Percentiles rank a stretch among this genome's conserved stretches.
Evolutionary conservation across 1,284 basidiomycete species (phyloP).

Genomic region (Ceratobasidium sp.): DNA sequence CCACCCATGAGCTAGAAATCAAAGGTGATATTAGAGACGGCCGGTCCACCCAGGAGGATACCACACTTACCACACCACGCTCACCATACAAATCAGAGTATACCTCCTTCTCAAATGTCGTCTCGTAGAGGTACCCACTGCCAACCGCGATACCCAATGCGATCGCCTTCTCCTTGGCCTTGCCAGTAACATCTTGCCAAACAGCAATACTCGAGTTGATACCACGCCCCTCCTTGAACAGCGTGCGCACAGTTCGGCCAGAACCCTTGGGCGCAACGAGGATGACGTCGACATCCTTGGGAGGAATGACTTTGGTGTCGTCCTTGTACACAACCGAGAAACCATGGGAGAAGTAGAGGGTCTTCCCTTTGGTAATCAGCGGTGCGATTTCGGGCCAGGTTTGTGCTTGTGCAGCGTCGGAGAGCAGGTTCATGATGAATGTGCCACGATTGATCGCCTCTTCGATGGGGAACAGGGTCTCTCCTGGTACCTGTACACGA

Average conservation of each 20-base stretch:
- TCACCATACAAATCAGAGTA: constrained; percentile 99
- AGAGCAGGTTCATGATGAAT: constrained; percentile 99
- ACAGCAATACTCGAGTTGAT: constrained; percentile 93
- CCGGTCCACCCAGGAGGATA: constrained; percentile 48
- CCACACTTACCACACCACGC: constrained; percentile 89
- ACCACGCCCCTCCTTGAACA: constrained; percentile 99
- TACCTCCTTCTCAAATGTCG: constrained; percentile 99
- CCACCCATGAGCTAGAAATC: constrained; percentile 89
- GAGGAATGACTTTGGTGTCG: constrained; percentile 93
- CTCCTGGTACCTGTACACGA: constrained; percentile 79
- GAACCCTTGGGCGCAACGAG: constrained; percentile 99
- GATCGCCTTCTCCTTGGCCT: constrained; percentile 97
- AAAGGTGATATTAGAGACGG: neutral
- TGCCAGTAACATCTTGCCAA: constrained; percentile 95
- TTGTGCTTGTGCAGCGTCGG: constrained; percentile 96
- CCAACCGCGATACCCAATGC: constrained; percentile 96
- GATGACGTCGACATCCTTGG: constrained; percentile 96
- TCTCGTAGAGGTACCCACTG: constrained; percentile 97
- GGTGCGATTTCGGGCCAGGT: constrained; percentile 92
- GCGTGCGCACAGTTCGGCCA: constrained; percentile 97
- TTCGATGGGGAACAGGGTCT: constrained; percentile 98
- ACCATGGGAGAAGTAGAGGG: constrained; percentile 99
- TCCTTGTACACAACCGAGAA: constrained; percentile 99
- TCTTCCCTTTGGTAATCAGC: constrained; percentile 98
- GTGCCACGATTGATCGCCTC: constrained; percentile 96